Evolutionary conservation across 208 protist species (phyloP), one percentile per base, ranked within the genome.

Genomic region (Willaertia magna): DNA sequence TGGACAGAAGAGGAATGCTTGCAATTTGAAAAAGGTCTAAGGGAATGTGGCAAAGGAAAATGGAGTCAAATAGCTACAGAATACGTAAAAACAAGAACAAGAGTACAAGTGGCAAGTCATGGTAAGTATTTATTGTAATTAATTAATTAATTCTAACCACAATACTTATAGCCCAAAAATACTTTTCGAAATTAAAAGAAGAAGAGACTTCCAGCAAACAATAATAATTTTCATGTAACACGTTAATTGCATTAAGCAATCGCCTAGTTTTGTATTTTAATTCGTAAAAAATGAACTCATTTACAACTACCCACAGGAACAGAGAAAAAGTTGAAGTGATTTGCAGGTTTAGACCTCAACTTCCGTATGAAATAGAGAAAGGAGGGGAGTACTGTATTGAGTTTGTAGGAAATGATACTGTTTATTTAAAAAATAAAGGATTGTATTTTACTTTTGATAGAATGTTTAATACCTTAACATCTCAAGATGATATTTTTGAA

Each of bases 401-500:
- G 12, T 26, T 51, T 51, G 18, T 34, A 16, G 40, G n/a, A 40
- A 9, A 51, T 12, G 44, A 81, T 1, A 42, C 20, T 16, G 44
- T 81, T 22, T 4, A 18, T 20, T 22, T 40, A 26, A 49, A 9
- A 3, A 52, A 46, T 11, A 88, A 87, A 59, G 43, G 12, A 20
- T 30, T 76, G 4, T n/a, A 7, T 18, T 93, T 94, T 85, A 87
- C 85, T 14, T 91, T 92, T 85, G 89, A 91, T 83, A n/a, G 59
- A 22, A 89, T 91, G 18, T 92, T 92, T 79, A 88, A 42, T n/a
- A 39, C 74, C 34, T 88, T 88, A 2, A 85, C 93, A 3, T 91
- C 90, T 26, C 96, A 98, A 85, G 90, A 93, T 40, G 91, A 95
- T 74, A 88, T 97, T 22, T 96, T 94, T 84, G 89, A 91, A 52